phyloP scores from a whole-genome alignment of 2,329 filamentous ascomycete species.

The Didymosphaeria variabile region DNA sequence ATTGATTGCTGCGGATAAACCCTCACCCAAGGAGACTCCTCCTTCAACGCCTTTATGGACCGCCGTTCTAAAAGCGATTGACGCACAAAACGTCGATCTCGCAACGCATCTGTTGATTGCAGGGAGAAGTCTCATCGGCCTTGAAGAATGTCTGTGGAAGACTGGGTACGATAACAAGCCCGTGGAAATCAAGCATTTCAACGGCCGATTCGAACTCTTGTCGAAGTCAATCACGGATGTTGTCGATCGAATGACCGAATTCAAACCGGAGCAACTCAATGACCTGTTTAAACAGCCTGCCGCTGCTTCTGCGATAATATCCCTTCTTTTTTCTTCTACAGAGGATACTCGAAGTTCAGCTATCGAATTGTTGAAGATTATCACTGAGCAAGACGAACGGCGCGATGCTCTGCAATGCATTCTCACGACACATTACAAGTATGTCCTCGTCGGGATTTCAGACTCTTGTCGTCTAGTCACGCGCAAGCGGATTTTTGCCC shows the following conservation, averaged over 20 bases:
- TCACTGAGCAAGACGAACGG: conserved; percentile 74
- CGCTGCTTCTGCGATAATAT: conserved; percentile 78
- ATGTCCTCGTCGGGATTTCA: conserved; percentile 65
- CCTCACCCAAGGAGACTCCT: conserved; percentile 71
- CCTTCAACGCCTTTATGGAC: conserved; percentile 83
- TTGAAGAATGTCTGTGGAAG: conserved; percentile 72
- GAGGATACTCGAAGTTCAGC: conserved; percentile 80
- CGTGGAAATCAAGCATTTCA: conserved; percentile 76
- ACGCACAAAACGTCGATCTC: conserved; percentile 73
- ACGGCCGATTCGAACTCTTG: conserved; percentile 71
- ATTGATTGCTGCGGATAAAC: conserved; percentile 67
- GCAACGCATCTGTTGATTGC: conserved; percentile 77
- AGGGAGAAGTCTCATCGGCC: conserved; percentile 73
- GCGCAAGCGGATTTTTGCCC: conserved; percentile 66
- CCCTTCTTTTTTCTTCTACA: conserved; percentile 82
- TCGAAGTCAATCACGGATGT: conserved; percentile 74
- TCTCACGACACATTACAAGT: conserved; percentile 64
- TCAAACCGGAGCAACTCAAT: conserved; percentile 73
- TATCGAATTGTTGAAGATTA: conserved; percentile 81
- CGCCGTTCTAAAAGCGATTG: conserved; percentile 73
- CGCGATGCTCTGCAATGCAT: conserved; percentile 69
- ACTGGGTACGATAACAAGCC: conserved; percentile 50
- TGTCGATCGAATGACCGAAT: conserved; percentile 80
- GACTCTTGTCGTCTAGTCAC: conserved; percentile 65
- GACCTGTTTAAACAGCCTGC: conserved; percentile 73